These are phyloP conservation scores for Colletotrichum liaoningense DNA, from an alignment of 2,329 filamentous ascomycete species.

Conservation along the genomic window DNA sequence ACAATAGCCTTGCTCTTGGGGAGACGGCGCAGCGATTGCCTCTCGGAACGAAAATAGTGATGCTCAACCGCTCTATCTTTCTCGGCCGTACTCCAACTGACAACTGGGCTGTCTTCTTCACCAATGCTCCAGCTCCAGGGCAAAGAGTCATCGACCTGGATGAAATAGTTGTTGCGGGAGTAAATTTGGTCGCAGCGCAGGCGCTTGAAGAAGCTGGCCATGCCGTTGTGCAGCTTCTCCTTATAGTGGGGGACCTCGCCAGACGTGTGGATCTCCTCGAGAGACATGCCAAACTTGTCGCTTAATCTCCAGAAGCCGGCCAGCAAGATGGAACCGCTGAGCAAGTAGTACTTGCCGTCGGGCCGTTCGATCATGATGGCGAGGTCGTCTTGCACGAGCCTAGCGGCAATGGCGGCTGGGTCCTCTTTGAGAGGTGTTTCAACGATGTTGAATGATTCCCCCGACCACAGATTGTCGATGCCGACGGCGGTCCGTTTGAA, in stretches of 20 bases:
- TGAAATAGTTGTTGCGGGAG: constrained; percentile 84
- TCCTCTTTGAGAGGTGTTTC: constrained; percentile 76
- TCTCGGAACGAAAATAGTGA: constrained; percentile 82
- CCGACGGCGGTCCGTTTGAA: constrained; percentile 73
- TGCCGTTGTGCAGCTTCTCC: constrained; percentile 79
- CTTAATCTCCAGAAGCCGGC: constrained; percentile 86
- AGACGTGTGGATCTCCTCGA: constrained; percentile 83
- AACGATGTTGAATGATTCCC: constrained; percentile 77
- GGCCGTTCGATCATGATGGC: constrained; percentile 83
- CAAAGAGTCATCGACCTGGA: constrained; percentile 84
- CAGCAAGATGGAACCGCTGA: constrained; percentile 80
- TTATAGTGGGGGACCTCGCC: constrained; percentile 78
- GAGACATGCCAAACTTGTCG: constrained; percentile 84
- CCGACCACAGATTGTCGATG: constrained; percentile 77
- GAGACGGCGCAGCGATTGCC: constrained; percentile 75
- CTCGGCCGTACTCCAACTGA: constrained; percentile 81
- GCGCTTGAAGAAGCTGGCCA: constrained; percentile 84
- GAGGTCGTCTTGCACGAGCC: constrained; percentile 84
- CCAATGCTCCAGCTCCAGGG: constrained; percentile 84
- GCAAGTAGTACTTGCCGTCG: constrained; percentile 84
- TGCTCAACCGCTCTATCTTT: constrained; percentile 78
- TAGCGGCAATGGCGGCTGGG: constrained; percentile 79
- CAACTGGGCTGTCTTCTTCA: constrained; percentile 70
- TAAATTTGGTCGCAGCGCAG: constrained; percentile 74
- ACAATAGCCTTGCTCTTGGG: constrained; percentile 69